Conservation (phyloP, 2,329 filamentous ascomycete species). For the Hypoxylon sp. region DNA sequence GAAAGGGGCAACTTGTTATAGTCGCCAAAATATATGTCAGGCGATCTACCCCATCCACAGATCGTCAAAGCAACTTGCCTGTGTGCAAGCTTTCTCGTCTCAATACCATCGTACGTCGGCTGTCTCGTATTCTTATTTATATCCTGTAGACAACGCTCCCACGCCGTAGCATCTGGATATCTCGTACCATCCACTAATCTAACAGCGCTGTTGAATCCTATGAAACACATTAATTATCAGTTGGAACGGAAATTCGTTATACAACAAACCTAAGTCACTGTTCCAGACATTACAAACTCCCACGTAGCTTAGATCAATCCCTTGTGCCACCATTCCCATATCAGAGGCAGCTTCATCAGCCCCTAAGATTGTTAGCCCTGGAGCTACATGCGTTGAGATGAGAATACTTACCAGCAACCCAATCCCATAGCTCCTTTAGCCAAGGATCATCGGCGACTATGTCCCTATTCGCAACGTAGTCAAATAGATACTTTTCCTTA, state of each 20-base stretch:
- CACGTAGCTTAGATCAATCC: conserved; percentile 81
- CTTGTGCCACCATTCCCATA: conserved; percentile 78
- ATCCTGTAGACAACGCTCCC: conserved; percentile 73
- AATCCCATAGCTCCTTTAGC: conserved; percentile 84
- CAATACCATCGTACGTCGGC: conserved; percentile 73
- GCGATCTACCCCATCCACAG: conserved; percentile 77
- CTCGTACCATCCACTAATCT: conserved; percentile 63
- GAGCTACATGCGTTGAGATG: neutral
- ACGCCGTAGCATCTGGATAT: conserved; percentile 65
- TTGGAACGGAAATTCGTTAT: conserved; percentile 28
- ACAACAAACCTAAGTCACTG: conserved; percentile 72
- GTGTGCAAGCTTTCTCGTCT: conserved; percentile 77
- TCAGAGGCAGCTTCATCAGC: conserved; percentile 75
- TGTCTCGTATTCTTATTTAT: conserved; percentile 75
- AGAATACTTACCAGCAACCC: conserved; percentile 73
- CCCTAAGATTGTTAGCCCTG: conserved; percentile 57
- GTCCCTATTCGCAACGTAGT: conserved; percentile 74
- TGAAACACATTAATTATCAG: conserved; percentile 35
- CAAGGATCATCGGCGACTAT: conserved; percentile 81
- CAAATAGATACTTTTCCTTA: conserved; percentile 73
- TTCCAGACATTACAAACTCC: conserved; percentile 82
- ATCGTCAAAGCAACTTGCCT: conserved; percentile 82
- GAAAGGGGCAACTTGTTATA: conserved; percentile 61
- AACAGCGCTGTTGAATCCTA: conserved; percentile 64
- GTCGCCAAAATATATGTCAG: conserved; percentile 61